Evolutionary conservation across 257 asterid genomes (phyloP).

Genomic region (Ballota nigra): DNA sequence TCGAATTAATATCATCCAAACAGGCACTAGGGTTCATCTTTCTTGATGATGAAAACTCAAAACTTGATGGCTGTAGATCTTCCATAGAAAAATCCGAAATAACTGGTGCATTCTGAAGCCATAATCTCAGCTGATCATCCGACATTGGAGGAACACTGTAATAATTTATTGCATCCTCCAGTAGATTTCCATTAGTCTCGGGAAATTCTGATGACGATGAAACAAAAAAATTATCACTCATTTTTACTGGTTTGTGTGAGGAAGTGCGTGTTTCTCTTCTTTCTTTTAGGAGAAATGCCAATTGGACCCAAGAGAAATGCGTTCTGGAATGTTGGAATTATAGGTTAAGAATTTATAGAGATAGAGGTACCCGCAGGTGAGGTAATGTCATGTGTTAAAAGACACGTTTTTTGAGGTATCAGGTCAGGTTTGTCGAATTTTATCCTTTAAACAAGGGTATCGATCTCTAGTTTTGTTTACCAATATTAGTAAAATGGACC

Average conservation of each 20-base stretch:
- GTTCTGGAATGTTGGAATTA: neutral
- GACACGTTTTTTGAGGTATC: neutral
- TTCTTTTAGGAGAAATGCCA: too few relatives aligned
- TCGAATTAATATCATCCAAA: neutral
- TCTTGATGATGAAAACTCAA: neutral
- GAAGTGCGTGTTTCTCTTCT: too few relatives aligned
- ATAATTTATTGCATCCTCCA: too few relatives aligned
- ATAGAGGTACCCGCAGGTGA: too few relatives aligned
- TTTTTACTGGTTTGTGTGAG: neutral
- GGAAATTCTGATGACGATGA: neutral
- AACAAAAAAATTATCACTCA: neutral
- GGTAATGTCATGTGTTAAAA: neutral
- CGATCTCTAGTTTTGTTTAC: too few relatives aligned
- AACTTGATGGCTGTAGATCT: neutral
- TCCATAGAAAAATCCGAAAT: neutral
- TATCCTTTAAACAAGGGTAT: too few relatives aligned
- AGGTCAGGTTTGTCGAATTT: too few relatives aligned
- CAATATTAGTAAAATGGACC: too few relatives aligned
- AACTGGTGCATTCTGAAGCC: conserved; percentile 5
- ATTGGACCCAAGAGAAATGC: neutral
- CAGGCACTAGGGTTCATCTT: too few relatives aligned
- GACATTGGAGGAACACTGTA: conserved; percentile 5
- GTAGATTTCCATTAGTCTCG: neutral
- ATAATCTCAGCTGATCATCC: neutral
- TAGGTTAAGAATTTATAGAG: neutral